phyloP scores from a whole-genome alignment of 345 rosid genomes.

The Aquilaria malaccensis region DNA sequence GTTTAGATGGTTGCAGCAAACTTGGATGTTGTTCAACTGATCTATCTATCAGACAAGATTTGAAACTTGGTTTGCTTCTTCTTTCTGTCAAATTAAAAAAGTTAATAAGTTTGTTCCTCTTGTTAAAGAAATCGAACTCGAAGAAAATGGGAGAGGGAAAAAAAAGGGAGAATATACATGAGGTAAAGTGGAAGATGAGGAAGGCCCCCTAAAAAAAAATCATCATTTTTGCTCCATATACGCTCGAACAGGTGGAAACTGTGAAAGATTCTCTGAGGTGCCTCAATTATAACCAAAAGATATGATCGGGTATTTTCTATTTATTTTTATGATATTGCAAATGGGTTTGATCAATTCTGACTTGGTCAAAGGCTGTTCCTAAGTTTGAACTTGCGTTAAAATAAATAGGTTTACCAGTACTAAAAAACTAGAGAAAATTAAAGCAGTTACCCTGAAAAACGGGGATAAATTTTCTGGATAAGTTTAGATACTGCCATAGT shows the following conservation, averaged over 20 bases:
- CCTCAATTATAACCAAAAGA: conserved; percentile 20
- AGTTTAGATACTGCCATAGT: no score
- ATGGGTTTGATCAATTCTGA: conserved; percentile 7
- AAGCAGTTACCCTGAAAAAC: no score
- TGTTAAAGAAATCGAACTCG: background rate
- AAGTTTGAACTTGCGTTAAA: background rate
- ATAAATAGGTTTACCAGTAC: no score
- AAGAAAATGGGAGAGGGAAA: background rate
- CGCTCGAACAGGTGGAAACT: conserved; percentile 10
- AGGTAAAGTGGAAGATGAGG: background rate
- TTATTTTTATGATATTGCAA: background rate
- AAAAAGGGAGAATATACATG: background rate
- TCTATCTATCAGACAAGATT: conserved; percentile 22
- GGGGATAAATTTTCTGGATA: no score
- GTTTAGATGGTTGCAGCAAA: conserved; percentile 53
- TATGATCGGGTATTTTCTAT: background rate
- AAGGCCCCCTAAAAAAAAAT: conserved; percentile 1
- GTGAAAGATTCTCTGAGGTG: conserved; percentile 34
- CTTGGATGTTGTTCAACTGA: conserved; percentile 47
- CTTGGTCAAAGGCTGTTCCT: conserved; percentile 24
- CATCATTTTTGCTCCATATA: conserved; percentile 10
- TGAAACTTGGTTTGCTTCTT: background rate
- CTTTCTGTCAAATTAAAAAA: background rate
- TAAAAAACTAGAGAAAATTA: no score
- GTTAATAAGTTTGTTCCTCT: background rate